Evolutionary conservation across 2,329 filamentous ascomycete species (phyloP), one percentile per base, ranked within the genome.

Genomic region (Pseudocercospora pini-densiflorae): DNA sequence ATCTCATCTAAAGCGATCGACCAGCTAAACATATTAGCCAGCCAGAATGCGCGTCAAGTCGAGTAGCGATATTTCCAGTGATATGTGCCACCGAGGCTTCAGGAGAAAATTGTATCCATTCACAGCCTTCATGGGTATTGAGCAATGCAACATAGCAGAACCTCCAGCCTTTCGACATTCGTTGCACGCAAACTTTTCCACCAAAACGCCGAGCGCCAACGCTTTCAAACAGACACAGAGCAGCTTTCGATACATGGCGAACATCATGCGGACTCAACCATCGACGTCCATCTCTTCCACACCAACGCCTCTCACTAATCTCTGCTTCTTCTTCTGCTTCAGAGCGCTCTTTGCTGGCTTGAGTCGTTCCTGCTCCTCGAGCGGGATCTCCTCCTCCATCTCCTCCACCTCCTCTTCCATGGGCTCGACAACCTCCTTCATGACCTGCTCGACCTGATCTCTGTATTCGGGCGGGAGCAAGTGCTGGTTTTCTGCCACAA

Each of bases 401-500:
- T 86, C 82, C 74, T 90, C 80, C 64, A 82, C 80, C 78, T 90
- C 84, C 78, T 87, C 87, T 69, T 79, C 73, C 70, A 61, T 61
- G 16, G 87, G 74, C 73, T 87, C 83, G 78, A 87, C 87, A 69
- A 79, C 73, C 64, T 87, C 74, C 73, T 88, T 83, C 79, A 91
- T 83, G 77, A 87, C 87, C 70, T 79, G 73, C 72, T 79, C 73
- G 53, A 78, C 78, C 47, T 77, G 78, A 66, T 79, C 81, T 60
- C 82, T 73, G 76, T 83, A 81, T 68, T 79, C 77, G 53, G 81
- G 81, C 73, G 92, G 93, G 75, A 99, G 87, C 80, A 99, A 86
- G 82, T 99, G 95, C 84, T 93, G 89, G 82, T 97, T 94, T 84
- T 95, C 89, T 73, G 90, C 90, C 60, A 99, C 94, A 72, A 98